Evolutionary conservation across 768 basidiomycete genomes (phyloP).

Genomic region (Hypsizygus marmoreus): DNA sequence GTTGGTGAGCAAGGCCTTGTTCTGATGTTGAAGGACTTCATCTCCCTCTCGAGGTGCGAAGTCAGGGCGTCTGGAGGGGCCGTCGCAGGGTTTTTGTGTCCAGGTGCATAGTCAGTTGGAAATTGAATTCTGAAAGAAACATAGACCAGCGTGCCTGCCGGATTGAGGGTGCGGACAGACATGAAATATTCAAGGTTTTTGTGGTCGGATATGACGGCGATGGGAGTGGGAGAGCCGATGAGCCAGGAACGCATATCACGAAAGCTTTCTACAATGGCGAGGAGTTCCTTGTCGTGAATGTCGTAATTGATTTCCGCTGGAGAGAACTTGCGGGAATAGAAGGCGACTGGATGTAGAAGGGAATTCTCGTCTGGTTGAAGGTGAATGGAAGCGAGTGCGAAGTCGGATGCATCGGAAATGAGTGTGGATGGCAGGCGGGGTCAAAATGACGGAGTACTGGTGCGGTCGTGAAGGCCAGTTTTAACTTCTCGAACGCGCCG

Average conservation of each 20-base stretch:
- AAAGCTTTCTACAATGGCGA: slow-evolving; percentile 45
- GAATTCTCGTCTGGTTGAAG: slow-evolving; percentile 27
- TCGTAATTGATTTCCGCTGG: slow-evolving; percentile 48
- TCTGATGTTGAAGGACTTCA: slow-evolving; percentile 16
- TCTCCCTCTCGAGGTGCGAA: slow-evolving; percentile 30
- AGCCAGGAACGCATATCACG: slow-evolving; percentile 34
- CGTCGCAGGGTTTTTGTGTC: slow-evolving; percentile 31
- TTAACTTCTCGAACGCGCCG: slow-evolving; percentile 27
- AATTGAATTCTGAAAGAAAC: slow-evolving; percentile 40
- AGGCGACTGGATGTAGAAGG: slow-evolving; percentile 40
- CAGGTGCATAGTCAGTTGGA: slow-evolving; percentile 32
- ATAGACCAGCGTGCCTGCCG: slow-evolving; percentile 50
- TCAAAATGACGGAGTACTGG: slow-evolving; percentile 36
- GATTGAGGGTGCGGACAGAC: slow-evolving; percentile 37
- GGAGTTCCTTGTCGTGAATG: slow-evolving; percentile 53
- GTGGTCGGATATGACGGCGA: slow-evolving; percentile 32
- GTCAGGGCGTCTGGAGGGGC: slow-evolving; percentile 31
- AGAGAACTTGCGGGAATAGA: slow-evolving; percentile 32
- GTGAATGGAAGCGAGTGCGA: slow-evolving; percentile 31
- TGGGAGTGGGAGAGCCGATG: slow-evolving; percentile 23
- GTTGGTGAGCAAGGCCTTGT: slow-evolving; percentile 29
- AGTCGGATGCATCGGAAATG: slow-evolving; percentile 35
- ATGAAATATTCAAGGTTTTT: slow-evolving; percentile 49
- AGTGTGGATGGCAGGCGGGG: slow-evolving; percentile 24
- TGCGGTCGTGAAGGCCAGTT: slow-evolving; percentile 24